Conservation (phyloP, 495 filamentous ascomycete genomes). For the Aspergillus ostianus region DNA sequence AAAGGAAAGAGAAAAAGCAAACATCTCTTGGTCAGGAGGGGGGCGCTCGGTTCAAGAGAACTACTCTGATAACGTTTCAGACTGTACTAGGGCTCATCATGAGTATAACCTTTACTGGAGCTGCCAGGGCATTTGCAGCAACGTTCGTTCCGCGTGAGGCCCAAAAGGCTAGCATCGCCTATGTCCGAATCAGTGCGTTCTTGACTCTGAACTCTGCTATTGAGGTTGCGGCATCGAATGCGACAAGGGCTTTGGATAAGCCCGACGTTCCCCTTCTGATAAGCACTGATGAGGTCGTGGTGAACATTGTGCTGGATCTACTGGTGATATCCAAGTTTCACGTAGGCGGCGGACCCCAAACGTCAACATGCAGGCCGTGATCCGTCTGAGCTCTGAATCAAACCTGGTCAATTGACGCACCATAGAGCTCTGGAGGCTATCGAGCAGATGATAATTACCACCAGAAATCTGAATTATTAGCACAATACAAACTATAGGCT, state of each 20-base stretch:
- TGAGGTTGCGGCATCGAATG: slow-evolving; percentile 59
- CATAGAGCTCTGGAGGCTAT: too few relatives aligned
- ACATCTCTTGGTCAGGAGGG: too few relatives aligned
- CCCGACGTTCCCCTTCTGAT: slow-evolving; percentile 74
- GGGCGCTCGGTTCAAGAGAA: too few relatives aligned
- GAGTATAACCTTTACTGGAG: slow-evolving; percentile 59
- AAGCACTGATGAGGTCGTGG: slow-evolving; percentile 56
- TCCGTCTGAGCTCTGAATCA: slow-evolving; percentile 61
- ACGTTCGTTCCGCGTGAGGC: slow-evolving; percentile 64
- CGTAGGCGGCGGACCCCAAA: slow-evolving; percentile 53
- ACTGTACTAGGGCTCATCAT: slow-evolving; percentile 55
- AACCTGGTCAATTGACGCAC: too few relatives aligned
- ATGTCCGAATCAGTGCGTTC: slow-evolving; percentile 66
- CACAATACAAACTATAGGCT: too few relatives aligned
- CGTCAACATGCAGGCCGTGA: slow-evolving; percentile 61
- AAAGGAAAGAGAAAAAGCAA: too few relatives aligned
- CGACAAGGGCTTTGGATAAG: slow-evolving; percentile 65
- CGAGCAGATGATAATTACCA: too few relatives aligned
- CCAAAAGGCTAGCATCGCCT: slow-evolving; percentile 53
- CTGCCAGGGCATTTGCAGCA: slow-evolving; percentile 52
- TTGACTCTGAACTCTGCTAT: slow-evolving; percentile 60
- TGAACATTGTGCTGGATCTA: slow-evolving; percentile 71
- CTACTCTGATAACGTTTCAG: slow-evolving; percentile 64
- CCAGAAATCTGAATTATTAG: too few relatives aligned
- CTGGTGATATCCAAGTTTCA: slow-evolving; percentile 69